Base-by-base conservation (phyloP, 306 rosid species). In the Astragalus membranaceus region DNA sequence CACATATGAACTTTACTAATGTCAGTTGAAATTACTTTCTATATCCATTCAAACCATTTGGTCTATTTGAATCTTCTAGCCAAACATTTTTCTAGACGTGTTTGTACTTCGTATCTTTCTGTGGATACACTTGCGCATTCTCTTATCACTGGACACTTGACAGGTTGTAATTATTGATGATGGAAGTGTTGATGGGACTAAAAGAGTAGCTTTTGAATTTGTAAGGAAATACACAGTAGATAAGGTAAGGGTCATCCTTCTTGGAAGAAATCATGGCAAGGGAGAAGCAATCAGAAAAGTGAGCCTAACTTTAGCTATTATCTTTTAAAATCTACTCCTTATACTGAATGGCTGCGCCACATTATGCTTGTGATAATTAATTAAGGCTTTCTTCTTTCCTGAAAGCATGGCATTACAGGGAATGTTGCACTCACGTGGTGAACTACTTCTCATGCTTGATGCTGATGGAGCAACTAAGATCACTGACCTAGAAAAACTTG, bases 261-360 rank as follows among this genome's bases (percentile, higher is more conserved):
- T 93, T 20, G 97, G 98, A 58, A 87, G 80, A 79, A 93, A 93
- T 81, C 92, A 87, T 70, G 98, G 98, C 48, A 93, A 90, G 81
- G 98, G 98, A 73, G 98, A 93, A 81, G 98, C 98, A 76, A 90
- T 93, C 64, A 82, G 98, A 88, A 93, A 93, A 93, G 98, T 93
- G 96, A 90, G 98, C 88, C 71, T 36, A 77, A 65, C 69, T 75
- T 59, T 47, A 84, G 62, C 75, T 72, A 23, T 17, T 69, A 48
- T 72, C 42, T 71, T 62, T 70, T 39, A 49, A 32, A 30, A n/a
- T 64, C 0, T 70, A 62, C 37, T 78, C 42, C 51, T 64, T 15
- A 30, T 79, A 36, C 42, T 8, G 7, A 61, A 74, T 33, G 55
- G 8, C 70, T 30, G 39, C 41, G 23, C 74, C 59, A 48, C 23